Evolutionary conservation across 2,329 filamentous ascomycete genomes (phyloP), one percentile per base, ranked within the genome.

Genomic region (Aspergillus sp.): DNA sequence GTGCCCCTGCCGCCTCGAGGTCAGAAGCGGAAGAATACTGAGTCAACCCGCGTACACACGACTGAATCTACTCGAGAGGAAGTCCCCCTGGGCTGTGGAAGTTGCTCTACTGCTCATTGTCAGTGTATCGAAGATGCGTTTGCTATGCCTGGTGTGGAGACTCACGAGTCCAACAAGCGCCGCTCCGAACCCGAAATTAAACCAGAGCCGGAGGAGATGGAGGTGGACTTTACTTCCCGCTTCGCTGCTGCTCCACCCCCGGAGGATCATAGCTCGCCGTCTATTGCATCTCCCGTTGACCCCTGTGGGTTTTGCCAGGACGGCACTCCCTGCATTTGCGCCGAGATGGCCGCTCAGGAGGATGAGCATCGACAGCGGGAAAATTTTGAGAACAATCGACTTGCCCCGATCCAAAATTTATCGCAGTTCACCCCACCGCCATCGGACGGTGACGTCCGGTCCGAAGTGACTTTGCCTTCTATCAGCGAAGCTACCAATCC

Each of bases 291-390:
- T 53, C 41, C 64, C 17, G 72, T 81, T 52, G 87, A 91, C 58
- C 79, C 81, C 17, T 93, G 88, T 64, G 88, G 88, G 5, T 93
- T 93, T 70, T 93, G 88, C 68, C 81, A 84, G 52, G 86, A 90
- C 50, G 86, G 86, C 4, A 90, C 85, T 0, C 88, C 88, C 58
- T 93, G 88, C 61, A 82, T 90, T 55, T 93, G 88, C 66, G 87
- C 86, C 20, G 87, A 90, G 55, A 74, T 77, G 68, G 70, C 72
- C 3, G 71, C 71, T 6, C 72, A 74, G 49, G 65, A 66, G 54
- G 65, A 66, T 53, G 60, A 60, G 51, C 64, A 53, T 49, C 61
- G 51, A 54, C 45, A 73, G 73, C 53, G 78, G 79, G 64, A 75
- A 72, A 25, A 57, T 1, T 63, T 63, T 25, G 64, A 68, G 49